Percentiles rank a stretch among this genome's conserved stretches.
Evolutionary conservation across 768 basidiomycete genomes (phyloP).

Genomic region (Pulveroboletus frians): DNA sequence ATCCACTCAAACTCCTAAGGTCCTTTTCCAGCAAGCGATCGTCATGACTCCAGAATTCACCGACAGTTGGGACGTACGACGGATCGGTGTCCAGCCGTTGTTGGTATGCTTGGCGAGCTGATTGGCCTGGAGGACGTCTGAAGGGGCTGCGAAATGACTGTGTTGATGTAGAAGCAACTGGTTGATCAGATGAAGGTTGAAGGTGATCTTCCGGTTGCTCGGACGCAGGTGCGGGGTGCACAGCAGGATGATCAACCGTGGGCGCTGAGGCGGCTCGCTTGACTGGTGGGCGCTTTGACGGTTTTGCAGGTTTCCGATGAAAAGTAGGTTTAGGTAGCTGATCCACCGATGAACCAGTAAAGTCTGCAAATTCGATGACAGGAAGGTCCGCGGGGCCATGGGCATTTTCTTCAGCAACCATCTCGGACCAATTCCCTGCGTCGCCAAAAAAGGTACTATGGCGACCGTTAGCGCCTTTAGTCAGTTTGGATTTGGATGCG

Average conservation of each 20-base stretch:
- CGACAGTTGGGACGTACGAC: constrained; percentile 84
- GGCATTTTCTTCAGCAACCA: constrained; percentile 71
- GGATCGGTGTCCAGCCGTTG: constrained; percentile 79
- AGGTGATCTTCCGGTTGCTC: constrained; percentile 13
- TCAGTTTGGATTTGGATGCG: constrained; percentile 26
- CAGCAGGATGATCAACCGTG: constrained; percentile 23
- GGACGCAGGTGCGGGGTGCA: constrained; percentile 9
- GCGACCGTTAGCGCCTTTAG: constrained; percentile 28
- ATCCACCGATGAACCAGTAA: constrained; percentile 32
- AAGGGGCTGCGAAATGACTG: constrained; percentile 21
- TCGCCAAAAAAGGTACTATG: constrained; percentile 50
- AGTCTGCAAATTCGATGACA: constrained; percentile 75
- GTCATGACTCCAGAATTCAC: constrained; percentile 94
- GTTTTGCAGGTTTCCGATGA: constrained; percentile 41
- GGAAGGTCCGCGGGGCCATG: constrained; percentile 65
- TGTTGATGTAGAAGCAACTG: constrained; percentile 39
- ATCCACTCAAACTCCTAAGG: constrained; percentile 73
- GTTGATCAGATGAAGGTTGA: constrained; percentile 26
- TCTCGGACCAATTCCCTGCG: constrained; percentile 70
- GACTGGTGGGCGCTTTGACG: constrained; percentile 33
- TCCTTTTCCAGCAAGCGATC: constrained; percentile 84
- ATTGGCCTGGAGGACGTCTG: constrained; percentile 45
- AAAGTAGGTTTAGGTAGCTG: constrained; percentile 32
- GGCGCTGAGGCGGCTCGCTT: constrained; percentile 33
- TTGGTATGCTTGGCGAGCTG: constrained; percentile 82